phyloP scores from a whole-genome alignment of 2,329 filamentous ascomycete species.

The Rhytidhysteron rufulum region DNA sequence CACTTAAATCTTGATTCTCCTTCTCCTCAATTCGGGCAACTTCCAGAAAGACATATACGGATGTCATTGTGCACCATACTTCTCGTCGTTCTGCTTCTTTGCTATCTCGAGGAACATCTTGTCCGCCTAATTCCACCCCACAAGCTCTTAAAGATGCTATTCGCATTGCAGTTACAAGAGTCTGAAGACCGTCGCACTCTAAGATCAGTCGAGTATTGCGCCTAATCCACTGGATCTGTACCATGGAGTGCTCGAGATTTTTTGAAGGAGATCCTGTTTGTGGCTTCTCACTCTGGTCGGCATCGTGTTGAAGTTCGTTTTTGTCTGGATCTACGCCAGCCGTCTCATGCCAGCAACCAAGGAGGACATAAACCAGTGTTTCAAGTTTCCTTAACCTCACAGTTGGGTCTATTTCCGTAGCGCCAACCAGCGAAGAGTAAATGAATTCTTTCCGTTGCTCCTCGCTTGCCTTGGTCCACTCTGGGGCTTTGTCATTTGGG shows the following conservation, averaged over 20 bases:
- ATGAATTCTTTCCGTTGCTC: constrained; percentile 58
- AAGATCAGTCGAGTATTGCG: constrained; percentile 41
- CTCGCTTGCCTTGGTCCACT: constrained; percentile 65
- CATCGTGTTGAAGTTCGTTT: constrained; percentile 6
- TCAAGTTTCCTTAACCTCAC: constrained; percentile 36
- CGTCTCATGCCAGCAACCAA: constrained; percentile 50
- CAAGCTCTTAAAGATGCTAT: constrained; percentile 28
- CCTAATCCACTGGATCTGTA: constrained; percentile 45
- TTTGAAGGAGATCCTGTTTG: constrained; percentile 8
- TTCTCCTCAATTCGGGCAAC: constrained; percentile 36
- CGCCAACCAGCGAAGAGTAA: constrained; percentile 33
- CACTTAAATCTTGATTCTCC: constrained; percentile 48
- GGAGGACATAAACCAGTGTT: constrained; percentile 43
- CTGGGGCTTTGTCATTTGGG: constrained; percentile 42
- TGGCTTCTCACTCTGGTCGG: constrained; percentile 11
- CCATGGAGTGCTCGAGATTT: constrained; percentile 28
- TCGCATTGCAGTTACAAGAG: constrained; percentile 38
- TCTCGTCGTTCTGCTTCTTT: constrained; percentile 40
- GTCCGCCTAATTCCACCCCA: constrained; percentile 17
- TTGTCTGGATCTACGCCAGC: constrained; percentile 34
- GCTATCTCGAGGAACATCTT: constrained; percentile 24
- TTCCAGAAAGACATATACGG: constrained; percentile 49
- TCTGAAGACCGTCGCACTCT: constrained; percentile 37
- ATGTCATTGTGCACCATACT: constrained; percentile 48
- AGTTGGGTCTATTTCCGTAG: constrained; percentile 27